A percentile compares a stretch with the other conserved stretches of the same genome.
Conservation (phyloP, 768 basidiomycete genomes). For the Tubosaeta brunneosetosa region DNA sequence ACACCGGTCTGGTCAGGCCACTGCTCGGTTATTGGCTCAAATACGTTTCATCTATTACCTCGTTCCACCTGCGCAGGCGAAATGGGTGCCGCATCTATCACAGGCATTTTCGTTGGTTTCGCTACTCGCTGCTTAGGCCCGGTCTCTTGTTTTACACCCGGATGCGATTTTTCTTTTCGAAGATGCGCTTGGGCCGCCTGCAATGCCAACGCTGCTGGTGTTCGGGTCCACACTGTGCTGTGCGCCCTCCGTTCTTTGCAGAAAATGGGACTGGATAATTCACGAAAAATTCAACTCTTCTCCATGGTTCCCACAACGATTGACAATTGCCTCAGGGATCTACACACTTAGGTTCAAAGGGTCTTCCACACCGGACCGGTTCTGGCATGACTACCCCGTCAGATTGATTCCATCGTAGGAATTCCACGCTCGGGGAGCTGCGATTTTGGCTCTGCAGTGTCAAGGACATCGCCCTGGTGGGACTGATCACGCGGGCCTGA, state of each 20-base stretch:
- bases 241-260: conserved; percentile 37
- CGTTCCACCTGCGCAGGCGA: conserved; percentile 48
- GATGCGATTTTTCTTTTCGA: conserved; percentile 44
- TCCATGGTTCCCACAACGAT: background rate
- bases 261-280: conserved; percentile 54
- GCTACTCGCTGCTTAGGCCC: conserved; percentile 65
- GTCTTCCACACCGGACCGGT: background rate
- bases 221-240: conserved; percentile 43
- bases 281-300: background rate
- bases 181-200: conserved; percentile 47
- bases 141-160: conserved; percentile 55
- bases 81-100: conserved; percentile 41
- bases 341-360: conserved; percentile 48
- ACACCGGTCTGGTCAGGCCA: conserved; percentile 52
- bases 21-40: conserved; percentile 43
- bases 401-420: conserved; percentile 32
- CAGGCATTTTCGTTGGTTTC: conserved; percentile 54
- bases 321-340: conserved; percentile 36
- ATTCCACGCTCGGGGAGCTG: conserved; percentile 54
- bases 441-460: conserved; percentile 49
- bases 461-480: conserved; percentile 43
- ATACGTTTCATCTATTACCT: conserved; percentile 53
- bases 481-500: conserved; percentile 36
- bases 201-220: conserved; percentile 52
- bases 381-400: background rate